Percentiles rank a stretch among this genome's conserved stretches.
These are phyloP conservation scores for Infundibulicybe gibba DNA, from an alignment of 768 basidiomycete species.

Conservation along the genomic window DNA sequence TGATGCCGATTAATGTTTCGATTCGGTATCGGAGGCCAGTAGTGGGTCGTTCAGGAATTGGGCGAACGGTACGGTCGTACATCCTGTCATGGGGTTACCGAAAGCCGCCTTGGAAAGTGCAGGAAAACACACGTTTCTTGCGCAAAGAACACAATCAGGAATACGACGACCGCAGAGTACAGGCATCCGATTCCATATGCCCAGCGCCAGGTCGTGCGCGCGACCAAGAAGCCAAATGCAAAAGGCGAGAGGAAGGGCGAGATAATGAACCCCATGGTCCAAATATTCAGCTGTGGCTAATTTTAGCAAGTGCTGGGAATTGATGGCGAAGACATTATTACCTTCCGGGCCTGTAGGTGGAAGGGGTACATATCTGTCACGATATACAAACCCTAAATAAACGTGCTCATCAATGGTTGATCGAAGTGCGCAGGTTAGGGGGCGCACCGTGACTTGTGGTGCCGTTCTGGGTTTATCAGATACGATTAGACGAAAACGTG, in stretches of 20 bases:
- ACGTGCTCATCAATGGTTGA: neutral
- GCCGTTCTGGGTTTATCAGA: constrained; percentile 1
- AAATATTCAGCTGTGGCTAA: constrained; percentile 39
- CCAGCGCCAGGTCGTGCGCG: constrained; percentile 57
- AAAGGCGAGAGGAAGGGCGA: constrained; percentile 64
- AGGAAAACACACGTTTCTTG: constrained; percentile 54
- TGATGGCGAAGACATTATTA: constrained; percentile 24
- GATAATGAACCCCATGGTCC: constrained; percentile 60
- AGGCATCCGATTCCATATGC: constrained; percentile 63
- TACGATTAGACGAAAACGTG: neutral
- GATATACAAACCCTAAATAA: constrained; percentile 48
- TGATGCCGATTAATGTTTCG: constrained; percentile 50
- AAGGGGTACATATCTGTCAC: constrained; percentile 67
- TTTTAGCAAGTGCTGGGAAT: neutral
- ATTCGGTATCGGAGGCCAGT: constrained; percentile 41
- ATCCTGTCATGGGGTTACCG: constrained; percentile 24
- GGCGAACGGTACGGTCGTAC: constrained; percentile 47
- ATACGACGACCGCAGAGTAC: constrained; percentile 42
- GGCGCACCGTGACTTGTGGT: constrained; percentile 56
- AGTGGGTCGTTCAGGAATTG: constrained; percentile 33
- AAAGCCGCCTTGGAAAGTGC: constrained; percentile 3
- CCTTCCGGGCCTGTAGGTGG: constrained; percentile 66
- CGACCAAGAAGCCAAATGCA: constrained; percentile 64
- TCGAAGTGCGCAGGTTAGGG: constrained; percentile 1
- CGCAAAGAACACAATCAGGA: constrained; percentile 37